Conservation (phyloP, 768 basidiomycete genomes). For the Tulasnella calospora region DNA sequence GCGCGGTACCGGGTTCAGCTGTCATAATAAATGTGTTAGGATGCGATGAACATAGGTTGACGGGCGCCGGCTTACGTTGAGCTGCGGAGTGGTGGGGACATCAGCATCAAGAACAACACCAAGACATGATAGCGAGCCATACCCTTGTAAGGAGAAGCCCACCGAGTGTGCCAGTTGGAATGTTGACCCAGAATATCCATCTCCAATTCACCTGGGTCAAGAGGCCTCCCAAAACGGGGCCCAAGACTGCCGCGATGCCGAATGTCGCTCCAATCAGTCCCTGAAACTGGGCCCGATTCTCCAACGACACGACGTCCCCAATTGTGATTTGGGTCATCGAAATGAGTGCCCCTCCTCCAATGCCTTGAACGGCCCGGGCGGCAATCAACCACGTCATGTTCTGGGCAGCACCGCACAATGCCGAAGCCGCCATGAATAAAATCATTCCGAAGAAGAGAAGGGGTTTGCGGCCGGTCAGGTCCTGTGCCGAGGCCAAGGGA, state of each 20-base stretch:
- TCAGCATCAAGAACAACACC: not conserved
- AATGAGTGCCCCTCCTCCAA: slow-evolving; percentile 76
- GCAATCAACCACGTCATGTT: slow-evolving; percentile 72
- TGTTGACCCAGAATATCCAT: slow-evolving; percentile 47
- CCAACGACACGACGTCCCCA: slow-evolving; percentile 74
- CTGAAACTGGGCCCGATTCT: slow-evolving; percentile 74
- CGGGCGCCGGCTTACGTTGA: slow-evolving; percentile 7
- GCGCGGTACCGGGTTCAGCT: slow-evolving; percentile 65
- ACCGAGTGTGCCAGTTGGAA: slow-evolving; percentile 69
- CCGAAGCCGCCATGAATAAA: slow-evolving; percentile 71
- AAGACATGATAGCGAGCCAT: slow-evolving; percentile 6
- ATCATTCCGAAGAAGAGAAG: slow-evolving; percentile 61
- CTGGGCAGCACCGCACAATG: slow-evolving; percentile 76
- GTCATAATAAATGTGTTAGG: slow-evolving; percentile 18
- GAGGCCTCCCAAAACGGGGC: slow-evolving; percentile 79
- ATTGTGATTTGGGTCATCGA: slow-evolving; percentile 71
- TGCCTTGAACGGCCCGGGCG: slow-evolving; percentile 73
- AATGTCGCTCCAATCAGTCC: slow-evolving; percentile 73
- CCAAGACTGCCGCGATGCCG: slow-evolving; percentile 60
- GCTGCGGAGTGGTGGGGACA: not conserved
- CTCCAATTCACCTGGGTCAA: slow-evolving; percentile 74
- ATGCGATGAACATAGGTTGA: too few species aligned
- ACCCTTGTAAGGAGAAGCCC: slow-evolving; percentile 60
- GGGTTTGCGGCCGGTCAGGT: slow-evolving; percentile 55
- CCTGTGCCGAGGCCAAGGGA: slow-evolving; percentile 35